phyloP scores from a whole-genome alignment of 2,329 filamentous ascomycete genomes.

The Apiospora hydei region DNA sequence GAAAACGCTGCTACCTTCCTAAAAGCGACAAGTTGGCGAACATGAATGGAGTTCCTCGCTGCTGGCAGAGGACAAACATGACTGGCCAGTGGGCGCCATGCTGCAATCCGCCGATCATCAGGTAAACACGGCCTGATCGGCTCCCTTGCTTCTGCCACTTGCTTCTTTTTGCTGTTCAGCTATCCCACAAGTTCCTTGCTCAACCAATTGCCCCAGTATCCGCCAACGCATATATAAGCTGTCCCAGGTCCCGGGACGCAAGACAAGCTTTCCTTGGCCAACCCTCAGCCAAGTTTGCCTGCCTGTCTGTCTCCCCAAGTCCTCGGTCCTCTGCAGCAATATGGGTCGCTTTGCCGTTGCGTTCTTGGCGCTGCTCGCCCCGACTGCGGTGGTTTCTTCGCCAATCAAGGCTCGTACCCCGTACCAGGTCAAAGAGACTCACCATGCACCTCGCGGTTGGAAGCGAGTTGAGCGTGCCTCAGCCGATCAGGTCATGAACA shows the following conservation, averaged over 20 bases:
- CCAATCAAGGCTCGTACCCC: conserved; percentile 36
- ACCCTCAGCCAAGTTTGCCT: neutral
- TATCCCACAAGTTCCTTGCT: neutral
- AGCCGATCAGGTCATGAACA: conserved; percentile 50
- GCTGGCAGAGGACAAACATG: neutral
- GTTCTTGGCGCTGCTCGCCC: conserved; percentile 38
- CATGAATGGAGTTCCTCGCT: neutral
- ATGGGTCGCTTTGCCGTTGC: conserved; percentile 33
- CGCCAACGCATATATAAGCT: neutral
- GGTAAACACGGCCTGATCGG: neutral
- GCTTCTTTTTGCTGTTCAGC: too few species aligned
- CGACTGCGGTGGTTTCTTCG: conserved; percentile 34
- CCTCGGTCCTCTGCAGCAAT: conserved; percentile 30
- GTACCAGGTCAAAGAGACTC: conserved; percentile 60
- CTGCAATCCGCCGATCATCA: neutral
- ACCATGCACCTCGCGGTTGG: conserved; percentile 52
- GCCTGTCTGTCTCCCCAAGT: neutral
- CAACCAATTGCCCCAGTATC: neutral
- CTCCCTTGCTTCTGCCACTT: neutral
- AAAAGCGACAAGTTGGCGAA: conserved; percentile 1
- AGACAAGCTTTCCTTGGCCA: conserved; percentile 15
- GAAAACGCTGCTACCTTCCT: neutral
- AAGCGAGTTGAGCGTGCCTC: conserved; percentile 42
- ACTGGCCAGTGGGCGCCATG: neutral
- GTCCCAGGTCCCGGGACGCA: neutral